Evolutionary conservation across 805 yeast species (phyloP), one percentile per base, ranked within the genome.

Genomic region (Kazachstania africana): DNA sequence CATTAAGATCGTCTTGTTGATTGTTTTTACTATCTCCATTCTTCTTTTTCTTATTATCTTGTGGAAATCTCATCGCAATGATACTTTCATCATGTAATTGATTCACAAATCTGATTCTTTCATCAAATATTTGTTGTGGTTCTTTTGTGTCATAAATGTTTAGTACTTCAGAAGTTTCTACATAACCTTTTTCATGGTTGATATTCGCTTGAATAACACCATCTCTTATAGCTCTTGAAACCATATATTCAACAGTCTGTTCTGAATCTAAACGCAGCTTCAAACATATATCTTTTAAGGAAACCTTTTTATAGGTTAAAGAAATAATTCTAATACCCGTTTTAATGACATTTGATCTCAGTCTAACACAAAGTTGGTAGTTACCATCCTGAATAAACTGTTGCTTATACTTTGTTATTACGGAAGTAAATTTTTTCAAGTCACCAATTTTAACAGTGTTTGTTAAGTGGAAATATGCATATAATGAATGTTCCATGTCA

Each of bases 311-410:
- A 63, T 91, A 91, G 5, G 95, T 77, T 47, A 91, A 64, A 9
- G 95, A 82, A 50, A 91, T 83, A 48, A 83, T 80, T 57, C 97
- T 73, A 38, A 91, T 84, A 50, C 98, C 99, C 1, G 99, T 87
- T 62, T 88, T 91, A 60, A 91, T 91, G 39, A 91, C 99, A 55
- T 88, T 91, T 53, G 94, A 95, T 55, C 96, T 80, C 51, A 91
- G 68, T 49, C 97, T 74, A 28, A 84, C 68, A 27, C 91, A 91
- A 45, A 91, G 68, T 24, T 83, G 81, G 54, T 75, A 82, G 45
- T 78, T 82, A 30, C 78, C 83, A 57, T 91, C 98, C 36, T 63
- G 68, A 48, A 75, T 67, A 43, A 87, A 74, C 23, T 57, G 62
- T 1, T 58, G 58, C 41, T 76, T 81, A 52, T 77, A 77, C 45